Conservation (phyloP, 352 stramenopile genomes). For the Pythium aphanidermatum region DNA sequence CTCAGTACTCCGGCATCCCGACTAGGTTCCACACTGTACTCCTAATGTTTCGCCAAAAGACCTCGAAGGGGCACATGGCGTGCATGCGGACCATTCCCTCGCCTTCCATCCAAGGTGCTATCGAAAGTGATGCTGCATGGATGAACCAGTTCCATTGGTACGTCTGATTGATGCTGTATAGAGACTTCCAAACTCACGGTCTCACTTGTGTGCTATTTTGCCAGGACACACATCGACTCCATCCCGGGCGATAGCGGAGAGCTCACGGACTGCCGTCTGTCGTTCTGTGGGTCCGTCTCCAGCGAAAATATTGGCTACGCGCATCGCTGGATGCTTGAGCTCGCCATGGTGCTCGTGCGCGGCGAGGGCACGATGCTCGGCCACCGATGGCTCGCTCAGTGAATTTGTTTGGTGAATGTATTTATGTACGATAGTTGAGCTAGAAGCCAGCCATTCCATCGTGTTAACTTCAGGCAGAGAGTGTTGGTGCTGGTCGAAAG, state of each 20-base stretch:
- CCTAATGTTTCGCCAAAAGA: constrained; percentile 3
- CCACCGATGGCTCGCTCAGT: neutral
- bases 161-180: constrained; percentile 3
- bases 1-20: constrained; percentile 5
- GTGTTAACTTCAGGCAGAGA: too few species aligned
- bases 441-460: neutral
- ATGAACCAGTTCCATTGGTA: constrained; percentile 15
- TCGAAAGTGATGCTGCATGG: constrained; percentile 4
- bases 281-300: constrained; percentile 7
- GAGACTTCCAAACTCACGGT: too few species aligned
- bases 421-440: constrained; percentile 1
- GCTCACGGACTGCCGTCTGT: constrained; percentile 3
- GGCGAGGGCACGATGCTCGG: constrained; percentile 9
- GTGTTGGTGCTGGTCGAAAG: too few species aligned
- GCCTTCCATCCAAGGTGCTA: constrained; percentile 1
- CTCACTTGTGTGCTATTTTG: neutral
- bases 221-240: constrained; percentile 12
- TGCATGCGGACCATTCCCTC: constrained; percentile 4
- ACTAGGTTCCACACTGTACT: constrained; percentile 11
- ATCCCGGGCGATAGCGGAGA: neutral
- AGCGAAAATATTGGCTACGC: constrained; percentile 1
- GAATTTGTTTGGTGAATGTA: neutral
- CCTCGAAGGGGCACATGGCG: constrained; percentile 5
- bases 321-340: constrained; percentile 9
- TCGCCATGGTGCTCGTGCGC: constrained; percentile 8